Evolutionary conservation across 2,329 filamentous ascomycete species (phyloP).

Genomic region (Colletotrichum agaves): DNA sequence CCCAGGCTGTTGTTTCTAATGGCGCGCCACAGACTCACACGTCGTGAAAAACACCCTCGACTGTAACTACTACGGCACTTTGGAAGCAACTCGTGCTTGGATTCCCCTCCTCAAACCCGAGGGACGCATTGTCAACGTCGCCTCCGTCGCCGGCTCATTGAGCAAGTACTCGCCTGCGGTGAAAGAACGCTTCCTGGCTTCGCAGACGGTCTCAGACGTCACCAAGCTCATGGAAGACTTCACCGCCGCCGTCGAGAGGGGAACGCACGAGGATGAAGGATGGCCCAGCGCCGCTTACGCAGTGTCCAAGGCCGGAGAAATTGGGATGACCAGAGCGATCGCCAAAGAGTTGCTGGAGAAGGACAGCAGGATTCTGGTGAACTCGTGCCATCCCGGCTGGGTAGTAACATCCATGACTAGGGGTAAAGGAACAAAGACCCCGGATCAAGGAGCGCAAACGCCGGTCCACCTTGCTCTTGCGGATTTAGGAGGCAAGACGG

Average conservation of each 20-base stretch:
- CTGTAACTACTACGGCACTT: slow-evolving; percentile 64
- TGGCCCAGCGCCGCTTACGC: slow-evolving; percentile 62
- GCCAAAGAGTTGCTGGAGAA: slow-evolving; percentile 47
- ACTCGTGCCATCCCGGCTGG: slow-evolving; percentile 55
- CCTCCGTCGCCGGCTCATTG: slow-evolving; percentile 55
- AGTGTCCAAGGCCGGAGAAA: slow-evolving; percentile 56
- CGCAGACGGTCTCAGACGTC: slow-evolving; percentile 53
- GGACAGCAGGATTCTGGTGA: slow-evolving; percentile 45
- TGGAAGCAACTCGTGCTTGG: slow-evolving; percentile 55
- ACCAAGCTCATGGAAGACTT: slow-evolving; percentile 61
- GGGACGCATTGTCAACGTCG: slow-evolving; percentile 61
- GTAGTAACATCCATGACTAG: slow-evolving; percentile 59
- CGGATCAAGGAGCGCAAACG: slow-evolving; percentile 56
- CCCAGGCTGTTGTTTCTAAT: neutral
- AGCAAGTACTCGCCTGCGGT: slow-evolving; percentile 57
- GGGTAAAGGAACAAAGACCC: slow-evolving; percentile 50
- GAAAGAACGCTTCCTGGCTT: slow-evolving; percentile 53
- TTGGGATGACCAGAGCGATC: slow-evolving; percentile 52
- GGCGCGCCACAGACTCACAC: slow-evolving; percentile 40
- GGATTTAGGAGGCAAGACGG: slow-evolving; percentile 49
- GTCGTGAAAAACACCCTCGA: slow-evolving; percentile 60
- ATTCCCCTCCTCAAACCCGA: slow-evolving; percentile 56
- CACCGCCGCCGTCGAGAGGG: slow-evolving; percentile 54
- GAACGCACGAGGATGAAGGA: slow-evolving; percentile 56
- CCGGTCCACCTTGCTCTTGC: slow-evolving; percentile 54